Conservation (phyloP, 768 basidiomycete genomes). For the Rhodotorula toruloides region DNA sequence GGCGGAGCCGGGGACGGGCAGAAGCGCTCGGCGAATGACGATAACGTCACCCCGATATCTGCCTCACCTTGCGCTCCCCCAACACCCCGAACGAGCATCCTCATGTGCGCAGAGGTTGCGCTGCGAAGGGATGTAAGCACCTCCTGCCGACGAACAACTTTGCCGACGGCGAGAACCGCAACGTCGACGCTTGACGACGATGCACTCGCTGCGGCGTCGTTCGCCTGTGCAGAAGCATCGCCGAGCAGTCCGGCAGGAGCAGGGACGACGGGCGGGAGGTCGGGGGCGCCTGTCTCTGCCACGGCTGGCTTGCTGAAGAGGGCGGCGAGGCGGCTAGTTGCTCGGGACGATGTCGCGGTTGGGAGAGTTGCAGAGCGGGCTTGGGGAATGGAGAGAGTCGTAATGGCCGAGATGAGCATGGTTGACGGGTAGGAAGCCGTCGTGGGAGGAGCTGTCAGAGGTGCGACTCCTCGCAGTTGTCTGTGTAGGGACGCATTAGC, state of each 20-base stretch:
- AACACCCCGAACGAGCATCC: neutral
- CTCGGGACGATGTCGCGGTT: slow-evolving; percentile 40
- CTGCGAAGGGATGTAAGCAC: slow-evolving; percentile 1
- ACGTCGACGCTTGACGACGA: neutral
- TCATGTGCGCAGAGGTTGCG: slow-evolving; percentile 10
- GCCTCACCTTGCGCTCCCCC: slow-evolving; percentile 5
- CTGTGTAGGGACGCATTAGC: slow-evolving; percentile 52
- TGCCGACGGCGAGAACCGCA: slow-evolving; percentile 37
- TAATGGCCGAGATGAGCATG: slow-evolving; percentile 10
- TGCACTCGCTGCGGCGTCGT: too few species aligned
- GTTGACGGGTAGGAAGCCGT: slow-evolving; percentile 13
- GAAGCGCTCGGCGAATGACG: too few species aligned
- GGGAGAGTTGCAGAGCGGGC: slow-evolving; percentile 44
- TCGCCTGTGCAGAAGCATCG: neutral
- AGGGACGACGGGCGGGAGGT: slow-evolving; percentile 16
- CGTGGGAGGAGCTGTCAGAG: slow-evolving; percentile 39
- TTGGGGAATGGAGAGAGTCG: slow-evolving; percentile 41
- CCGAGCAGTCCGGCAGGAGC: slow-evolving; percentile 9
- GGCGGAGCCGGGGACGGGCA: neutral
- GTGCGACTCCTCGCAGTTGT: slow-evolving; percentile 51
- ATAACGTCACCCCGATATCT: too few species aligned
- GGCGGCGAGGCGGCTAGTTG: slow-evolving; percentile 42
- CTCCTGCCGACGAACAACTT: slow-evolving; percentile 13
- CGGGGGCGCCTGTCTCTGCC: neutral
- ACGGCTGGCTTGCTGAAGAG: slow-evolving; percentile 47